These are phyloP conservation scores for Oryza glaberrima DNA, from an alignment of 176 grass and related monocot genomes.

Conservation along the genomic window DNA sequence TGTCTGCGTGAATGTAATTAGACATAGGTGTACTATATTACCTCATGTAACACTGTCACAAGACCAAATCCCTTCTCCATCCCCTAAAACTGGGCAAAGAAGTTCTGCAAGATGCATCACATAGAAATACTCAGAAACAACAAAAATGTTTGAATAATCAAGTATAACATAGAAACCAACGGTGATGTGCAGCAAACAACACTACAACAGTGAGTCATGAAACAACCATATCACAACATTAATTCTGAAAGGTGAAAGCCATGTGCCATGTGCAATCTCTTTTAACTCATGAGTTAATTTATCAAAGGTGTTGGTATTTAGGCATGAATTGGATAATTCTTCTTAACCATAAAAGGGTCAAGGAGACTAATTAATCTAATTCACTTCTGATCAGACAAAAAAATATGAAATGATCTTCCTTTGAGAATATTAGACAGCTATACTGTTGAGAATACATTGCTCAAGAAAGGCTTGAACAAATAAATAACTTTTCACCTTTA, in stretches of 20 bases:
- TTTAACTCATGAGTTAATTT: constrained; percentile 18
- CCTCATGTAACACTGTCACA: constrained; percentile 39
- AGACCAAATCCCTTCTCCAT: constrained; percentile 43
- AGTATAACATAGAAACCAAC: neutral
- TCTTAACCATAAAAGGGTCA: neutral
- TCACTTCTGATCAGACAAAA: neutral
- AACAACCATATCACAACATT: neutral
- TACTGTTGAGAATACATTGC: neutral
- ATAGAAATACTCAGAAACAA: constrained; percentile 18
- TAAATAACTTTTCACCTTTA: neutral
- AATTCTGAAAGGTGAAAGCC: constrained; percentile 11
- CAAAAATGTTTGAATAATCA: neutral
- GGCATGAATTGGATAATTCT: neutral
- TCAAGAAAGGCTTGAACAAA: constrained; percentile 6
- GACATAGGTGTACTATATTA: neutral
- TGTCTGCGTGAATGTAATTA: neutral
- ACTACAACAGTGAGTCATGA: neutral
- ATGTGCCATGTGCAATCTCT: neutral
- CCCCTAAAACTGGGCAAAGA: constrained; percentile 60
- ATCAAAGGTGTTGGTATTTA: neutral
- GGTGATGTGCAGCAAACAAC: constrained; percentile 6
- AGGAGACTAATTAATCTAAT: neutral
- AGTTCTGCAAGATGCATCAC: constrained; percentile 40
- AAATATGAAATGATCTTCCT: neutral
- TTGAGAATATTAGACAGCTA: constrained; percentile 1